Conservation (phyloP, 148 eudicot species). For the Rhododendron griersonianum region DNA sequence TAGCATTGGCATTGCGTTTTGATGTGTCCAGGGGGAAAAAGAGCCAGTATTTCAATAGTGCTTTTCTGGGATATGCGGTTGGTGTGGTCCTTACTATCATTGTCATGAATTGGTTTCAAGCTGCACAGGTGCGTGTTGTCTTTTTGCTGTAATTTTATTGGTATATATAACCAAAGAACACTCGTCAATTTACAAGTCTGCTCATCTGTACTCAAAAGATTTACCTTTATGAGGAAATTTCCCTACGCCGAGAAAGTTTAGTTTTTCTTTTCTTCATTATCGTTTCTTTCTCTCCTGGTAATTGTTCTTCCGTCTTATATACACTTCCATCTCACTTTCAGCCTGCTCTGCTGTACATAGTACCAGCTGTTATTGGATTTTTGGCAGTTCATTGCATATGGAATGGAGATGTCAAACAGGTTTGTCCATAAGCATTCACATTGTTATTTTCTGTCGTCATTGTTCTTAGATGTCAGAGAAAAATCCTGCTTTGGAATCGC, state of each 20-base stretch:
- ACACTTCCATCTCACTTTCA: constrained; percentile 30
- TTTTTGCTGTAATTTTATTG: not conserved
- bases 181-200: too few relatives aligned
- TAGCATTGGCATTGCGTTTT: constrained; percentile 94
- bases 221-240: not conserved
- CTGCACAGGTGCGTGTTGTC: constrained; percentile 75
- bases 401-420: constrained; percentile 91
- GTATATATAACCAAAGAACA: too few relatives aligned
- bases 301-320: not conserved
- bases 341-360: constrained; percentile 97
- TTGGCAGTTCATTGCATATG: constrained; percentile 80
- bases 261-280: not conserved
- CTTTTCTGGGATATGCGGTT: constrained; percentile 70
- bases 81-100: constrained; percentile 79
- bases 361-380: constrained; percentile 88
- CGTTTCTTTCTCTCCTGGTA: not conserved
- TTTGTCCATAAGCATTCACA: constrained; percentile 22
- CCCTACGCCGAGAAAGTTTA: not conserved
- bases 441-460: not conserved
- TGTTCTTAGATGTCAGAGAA: not conserved
- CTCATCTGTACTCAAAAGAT: too few relatives aligned
- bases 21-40: constrained; percentile 88
- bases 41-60: constrained; percentile 84
- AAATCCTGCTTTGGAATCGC: not conserved
- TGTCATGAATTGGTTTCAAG: constrained; percentile 99